Evolutionary conservation across 106 monocot species (phyloP).

Genomic region (Dactylorhiza incarnata): DNA sequence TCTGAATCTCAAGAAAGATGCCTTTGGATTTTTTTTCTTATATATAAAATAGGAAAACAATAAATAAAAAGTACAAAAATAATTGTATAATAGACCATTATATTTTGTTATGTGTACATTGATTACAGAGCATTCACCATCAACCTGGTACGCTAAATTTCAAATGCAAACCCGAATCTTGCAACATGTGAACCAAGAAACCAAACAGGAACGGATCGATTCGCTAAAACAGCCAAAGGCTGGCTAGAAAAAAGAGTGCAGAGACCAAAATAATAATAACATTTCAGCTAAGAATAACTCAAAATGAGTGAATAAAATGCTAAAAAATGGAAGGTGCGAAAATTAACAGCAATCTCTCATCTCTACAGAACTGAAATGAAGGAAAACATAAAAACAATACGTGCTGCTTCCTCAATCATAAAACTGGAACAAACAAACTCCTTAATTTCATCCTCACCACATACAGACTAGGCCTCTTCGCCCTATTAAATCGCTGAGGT

Average conservation of each 20-base stretch:
- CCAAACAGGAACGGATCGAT: neutral
- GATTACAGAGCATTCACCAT: no score
- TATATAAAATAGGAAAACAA: no score
- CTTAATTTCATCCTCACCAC: neutral
- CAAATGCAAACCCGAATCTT: no score
- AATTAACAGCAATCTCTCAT: neutral
- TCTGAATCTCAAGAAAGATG: no score
- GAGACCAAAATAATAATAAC: neutral
- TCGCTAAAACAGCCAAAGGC: neutral
- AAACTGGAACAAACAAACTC: neutral
- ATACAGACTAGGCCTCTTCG: neutral
- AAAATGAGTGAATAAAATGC: neutral
- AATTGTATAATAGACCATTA: no score
- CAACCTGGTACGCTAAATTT: no score
- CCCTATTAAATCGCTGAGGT: slow-evolving; percentile 1
- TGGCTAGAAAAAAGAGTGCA: neutral
- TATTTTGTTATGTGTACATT: no score
- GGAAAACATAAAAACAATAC: neutral
- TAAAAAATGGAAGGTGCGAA: neutral
- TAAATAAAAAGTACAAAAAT: no score
- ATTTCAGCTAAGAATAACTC: neutral
- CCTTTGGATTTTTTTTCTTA: no score
- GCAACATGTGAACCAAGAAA: neutral
- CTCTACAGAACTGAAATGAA: slow-evolving; percentile 1
- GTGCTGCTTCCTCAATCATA: neutral